Conservation (phyloP, 345 rosid species). For the Brassica rapa region DNA sequence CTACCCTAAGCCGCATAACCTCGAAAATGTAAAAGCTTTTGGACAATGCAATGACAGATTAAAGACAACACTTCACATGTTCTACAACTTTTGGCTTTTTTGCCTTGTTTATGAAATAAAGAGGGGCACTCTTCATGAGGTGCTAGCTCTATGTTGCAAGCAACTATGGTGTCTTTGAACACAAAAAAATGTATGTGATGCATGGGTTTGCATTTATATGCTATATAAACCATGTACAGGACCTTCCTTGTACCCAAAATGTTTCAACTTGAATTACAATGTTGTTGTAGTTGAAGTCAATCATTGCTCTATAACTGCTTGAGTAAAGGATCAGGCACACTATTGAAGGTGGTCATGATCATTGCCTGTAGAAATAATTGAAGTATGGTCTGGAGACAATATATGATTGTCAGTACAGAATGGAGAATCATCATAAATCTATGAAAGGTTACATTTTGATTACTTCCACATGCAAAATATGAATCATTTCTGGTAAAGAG, state of each 20-base stretch:
- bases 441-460: neutral
- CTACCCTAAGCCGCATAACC: constrained; percentile 66
- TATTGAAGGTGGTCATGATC: neutral
- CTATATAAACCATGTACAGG: neutral
- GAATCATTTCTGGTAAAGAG: neutral
- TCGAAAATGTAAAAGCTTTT: constrained; percentile 60
- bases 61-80: neutral
- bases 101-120: constrained; percentile 33
- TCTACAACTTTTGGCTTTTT: constrained; percentile 27
- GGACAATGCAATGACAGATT: neutral
- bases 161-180: constrained; percentile 1
- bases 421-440: no score
- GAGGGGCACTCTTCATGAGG: neutral
- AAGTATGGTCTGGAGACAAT: neutral
- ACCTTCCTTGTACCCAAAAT: neutral
- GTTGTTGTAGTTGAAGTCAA: neutral
- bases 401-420: no score
- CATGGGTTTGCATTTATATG: constrained; percentile 2
- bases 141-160: neutral
- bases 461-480: constrained; percentile 3
- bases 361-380: neutral
- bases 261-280: neutral
- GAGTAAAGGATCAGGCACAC: neutral
- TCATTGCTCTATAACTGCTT: neutral
- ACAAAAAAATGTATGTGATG: neutral